These are phyloP conservation scores for Aspergillus homomorphus DNA, from an alignment of 495 filamentous ascomycete genomes.

Conservation along the genomic window DNA sequence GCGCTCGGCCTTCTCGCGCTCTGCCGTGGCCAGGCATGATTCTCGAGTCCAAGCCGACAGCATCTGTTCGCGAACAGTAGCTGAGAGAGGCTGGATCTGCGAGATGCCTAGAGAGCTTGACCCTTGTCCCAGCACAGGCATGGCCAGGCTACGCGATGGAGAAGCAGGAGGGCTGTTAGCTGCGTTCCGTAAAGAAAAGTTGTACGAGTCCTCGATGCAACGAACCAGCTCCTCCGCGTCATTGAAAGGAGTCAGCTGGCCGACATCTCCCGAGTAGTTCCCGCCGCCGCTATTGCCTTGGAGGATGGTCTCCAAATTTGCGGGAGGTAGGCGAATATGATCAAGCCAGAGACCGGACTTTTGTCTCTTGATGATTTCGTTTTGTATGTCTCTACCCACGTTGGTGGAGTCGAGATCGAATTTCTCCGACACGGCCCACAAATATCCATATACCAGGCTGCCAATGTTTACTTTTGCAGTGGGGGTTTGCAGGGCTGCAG, in stretches of 20 bases:
- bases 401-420: slow-evolving; percentile 70
- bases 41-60: slow-evolving; percentile 77
- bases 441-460: slow-evolving; percentile 81
- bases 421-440: slow-evolving; percentile 71
- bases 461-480: slow-evolving; percentile 70
- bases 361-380: slow-evolving; percentile 70
- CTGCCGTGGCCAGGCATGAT: slow-evolving; percentile 59
- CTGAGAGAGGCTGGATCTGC: slow-evolving; percentile 39
- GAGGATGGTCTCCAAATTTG: slow-evolving; percentile 46
- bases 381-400: slow-evolving; percentile 65
- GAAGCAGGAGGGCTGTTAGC: slow-evolving; percentile 68
- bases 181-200: slow-evolving; percentile 52
- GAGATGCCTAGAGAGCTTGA: slow-evolving; percentile 24
- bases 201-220: slow-evolving; percentile 67
- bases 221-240: slow-evolving; percentile 61
- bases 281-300: slow-evolving; percentile 19
- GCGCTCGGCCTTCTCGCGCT: slow-evolving; percentile 62
- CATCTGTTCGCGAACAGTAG: slow-evolving; percentile 62
- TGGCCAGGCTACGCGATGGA: slow-evolving; percentile 61
- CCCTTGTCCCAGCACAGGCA: slow-evolving; percentile 53
- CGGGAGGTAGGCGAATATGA: slow-evolving; percentile 54
- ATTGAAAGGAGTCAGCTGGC: slow-evolving; percentile 33
- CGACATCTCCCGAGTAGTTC: slow-evolving; percentile 8
- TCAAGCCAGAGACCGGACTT: slow-evolving; percentile 73
- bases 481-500: slow-evolving; percentile 49